phyloP scores from a whole-genome alignment of 495 filamentous ascomycete genomes.

The Lasiosphaeria ovina region DNA sequence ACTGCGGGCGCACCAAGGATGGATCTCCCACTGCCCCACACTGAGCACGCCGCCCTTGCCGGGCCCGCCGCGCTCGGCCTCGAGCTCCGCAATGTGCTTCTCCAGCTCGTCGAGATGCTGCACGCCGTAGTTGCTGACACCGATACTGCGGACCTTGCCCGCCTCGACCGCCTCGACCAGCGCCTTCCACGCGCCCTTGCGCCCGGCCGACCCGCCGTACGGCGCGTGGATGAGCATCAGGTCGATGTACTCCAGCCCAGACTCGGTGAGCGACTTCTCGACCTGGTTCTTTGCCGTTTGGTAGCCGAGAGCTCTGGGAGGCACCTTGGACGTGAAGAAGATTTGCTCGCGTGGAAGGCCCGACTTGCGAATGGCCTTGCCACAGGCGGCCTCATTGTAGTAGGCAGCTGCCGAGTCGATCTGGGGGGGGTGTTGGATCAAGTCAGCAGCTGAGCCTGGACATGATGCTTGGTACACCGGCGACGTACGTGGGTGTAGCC shows the following conservation, averaged over 20 bases:
- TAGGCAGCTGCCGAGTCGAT: conserved; percentile 73
- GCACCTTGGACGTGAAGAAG: conserved; percentile 74
- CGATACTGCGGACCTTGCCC: conserved; percentile 63
- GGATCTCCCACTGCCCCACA: conserved; percentile 86
- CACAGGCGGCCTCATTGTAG: conserved; percentile 66
- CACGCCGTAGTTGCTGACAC: conserved; percentile 68
- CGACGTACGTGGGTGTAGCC: conserved; percentile 70
- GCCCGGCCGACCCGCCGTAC: conserved; percentile 53
- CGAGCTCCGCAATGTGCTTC: conserved; percentile 65
- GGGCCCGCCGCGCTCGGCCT: conserved; percentile 54
- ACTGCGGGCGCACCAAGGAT: conserved; percentile 78
- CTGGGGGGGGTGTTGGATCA: conserved; percentile 27
- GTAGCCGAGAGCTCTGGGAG: conserved; percentile 40
- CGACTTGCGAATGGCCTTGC: conserved; percentile 56
- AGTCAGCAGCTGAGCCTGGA: neutral
- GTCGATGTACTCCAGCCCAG: conserved; percentile 61
- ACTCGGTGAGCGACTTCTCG: conserved; percentile 48
- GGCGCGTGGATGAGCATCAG: conserved; percentile 63
- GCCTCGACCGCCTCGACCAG: conserved; percentile 58
- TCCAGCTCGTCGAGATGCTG: conserved; percentile 73
- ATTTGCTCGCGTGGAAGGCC: conserved; percentile 60
- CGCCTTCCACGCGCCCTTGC: conserved; percentile 65
- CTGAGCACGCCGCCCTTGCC: conserved; percentile 73
- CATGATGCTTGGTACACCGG: neutral
- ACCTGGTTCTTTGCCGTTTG: conserved; percentile 50